Evolutionary conservation across 2,329 filamentous ascomycete species (phyloP), one percentile per base, ranked within the genome.

Genomic region (Clarireedia sp.): DNA sequence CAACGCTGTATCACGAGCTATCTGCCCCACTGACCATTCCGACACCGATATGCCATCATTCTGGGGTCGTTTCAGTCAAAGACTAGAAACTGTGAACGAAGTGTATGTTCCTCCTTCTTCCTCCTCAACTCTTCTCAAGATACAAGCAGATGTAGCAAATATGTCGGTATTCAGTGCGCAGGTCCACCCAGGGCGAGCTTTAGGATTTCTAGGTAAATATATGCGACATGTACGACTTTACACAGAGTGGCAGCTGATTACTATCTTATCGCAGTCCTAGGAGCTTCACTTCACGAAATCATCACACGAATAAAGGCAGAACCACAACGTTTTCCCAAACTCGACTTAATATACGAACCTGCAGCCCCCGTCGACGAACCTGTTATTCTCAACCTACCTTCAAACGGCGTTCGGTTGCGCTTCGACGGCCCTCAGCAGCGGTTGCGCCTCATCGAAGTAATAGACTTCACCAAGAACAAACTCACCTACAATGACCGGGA

Each of bases 371-470:
- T 96, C 36, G 78, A 77, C 33, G 81, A 89, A 26, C 89, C 90
- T 0, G 80, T 96, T 17, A 75, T 89, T 44, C 72, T 97, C 54
- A 78, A 78, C 17, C 80, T 99, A 3, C 88, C 91, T 1, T 79
- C 82, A 3, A 99, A 97, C 72, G 94, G 94, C 26, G 71, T 99
- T 29, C 87, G 92, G 12, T 74, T 99, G 52, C 89, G 89, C 43
- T 99, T 99, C 68, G 94, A 99, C 68, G 94, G 91, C 0, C 85
- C 89, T 3, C 91, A 97, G 66, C 94, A 99, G 71, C 83, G 92
- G 37, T 75, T 99, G 43, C 87, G 94, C 2, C 74, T 99, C 59
- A 89, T 99, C 63, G 94, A 99, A 71, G 83, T 97, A 7, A 73
- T 89, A 53, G 90, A 97, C 72, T 96, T 99, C 68, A 84, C 86